phyloP scores from a whole-genome alignment of 352 stramenopile species.

The Globisporangium middletonii region DNA sequence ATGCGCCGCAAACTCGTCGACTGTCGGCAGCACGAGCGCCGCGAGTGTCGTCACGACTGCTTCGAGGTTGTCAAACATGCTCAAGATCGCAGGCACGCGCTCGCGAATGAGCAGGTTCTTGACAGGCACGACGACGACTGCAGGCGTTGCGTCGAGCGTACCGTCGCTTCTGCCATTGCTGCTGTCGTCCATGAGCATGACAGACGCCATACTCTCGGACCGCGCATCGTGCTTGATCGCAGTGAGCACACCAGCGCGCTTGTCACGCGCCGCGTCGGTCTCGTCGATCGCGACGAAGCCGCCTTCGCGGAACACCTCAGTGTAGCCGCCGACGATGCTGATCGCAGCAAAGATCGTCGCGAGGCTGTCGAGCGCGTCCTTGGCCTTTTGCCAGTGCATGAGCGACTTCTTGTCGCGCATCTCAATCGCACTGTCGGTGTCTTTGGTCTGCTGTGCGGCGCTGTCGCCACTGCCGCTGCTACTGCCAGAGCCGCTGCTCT shows the following conservation, averaged over 20 bases:
- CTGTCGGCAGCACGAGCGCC: slow-evolving; percentile 30
- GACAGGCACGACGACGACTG: slow-evolving; percentile 29
- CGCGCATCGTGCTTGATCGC: slow-evolving; percentile 36
- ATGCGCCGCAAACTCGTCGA: slow-evolving; percentile 26
- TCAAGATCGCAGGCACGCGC: slow-evolving; percentile 57
- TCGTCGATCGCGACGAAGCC: slow-evolving; percentile 47
- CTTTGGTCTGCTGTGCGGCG: slow-evolving; percentile 1
- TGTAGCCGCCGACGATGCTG: slow-evolving; percentile 63
- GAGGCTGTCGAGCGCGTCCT: slow-evolving; percentile 56
- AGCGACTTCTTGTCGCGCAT: slow-evolving; percentile 64
- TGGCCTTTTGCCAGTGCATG: slow-evolving; percentile 67
- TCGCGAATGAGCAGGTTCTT: slow-evolving; percentile 58
- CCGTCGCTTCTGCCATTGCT: not conserved
- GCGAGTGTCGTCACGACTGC: slow-evolving; percentile 45
- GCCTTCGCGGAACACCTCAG: slow-evolving; percentile 67
- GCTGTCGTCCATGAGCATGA: slow-evolving; percentile 9
- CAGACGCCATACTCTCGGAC: slow-evolving; percentile 28
- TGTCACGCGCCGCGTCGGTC: slow-evolving; percentile 23
- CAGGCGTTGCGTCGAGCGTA: not conserved
- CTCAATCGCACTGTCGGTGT: slow-evolving; percentile 15
- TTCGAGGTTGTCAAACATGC: slow-evolving; percentile 78
- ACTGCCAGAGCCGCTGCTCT: not conserved
- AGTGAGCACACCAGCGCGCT: slow-evolving; percentile 21
- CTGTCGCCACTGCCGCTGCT: not conserved
- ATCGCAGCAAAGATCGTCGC: slow-evolving; percentile 57